Conservation (phyloP, 2,329 filamentous ascomycete genomes). For the Paramyrothecium roridum region DNA sequence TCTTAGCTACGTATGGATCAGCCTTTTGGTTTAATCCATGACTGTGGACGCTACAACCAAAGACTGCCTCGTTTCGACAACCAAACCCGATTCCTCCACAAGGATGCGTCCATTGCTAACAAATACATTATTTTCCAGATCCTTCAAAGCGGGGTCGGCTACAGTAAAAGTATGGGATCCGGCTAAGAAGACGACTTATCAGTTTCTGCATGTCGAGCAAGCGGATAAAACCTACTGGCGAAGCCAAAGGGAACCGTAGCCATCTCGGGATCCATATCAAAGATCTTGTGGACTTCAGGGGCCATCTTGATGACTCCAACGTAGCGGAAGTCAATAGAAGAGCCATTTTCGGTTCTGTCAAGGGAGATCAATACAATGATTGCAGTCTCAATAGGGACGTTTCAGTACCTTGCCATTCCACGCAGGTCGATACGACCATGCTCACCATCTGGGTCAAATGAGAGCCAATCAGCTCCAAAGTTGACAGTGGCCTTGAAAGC, state of each 20-base stretch:
- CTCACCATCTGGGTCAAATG: slow-evolving; percentile 1
- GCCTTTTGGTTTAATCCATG: neutral
- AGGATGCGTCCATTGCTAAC: neutral
- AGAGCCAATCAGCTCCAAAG: slow-evolving; percentile 2
- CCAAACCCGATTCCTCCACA: neutral
- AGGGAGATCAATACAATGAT: neutral
- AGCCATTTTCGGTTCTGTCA: neutral
- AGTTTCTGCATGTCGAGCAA: neutral
- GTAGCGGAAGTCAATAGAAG: neutral
- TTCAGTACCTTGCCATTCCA: neutral
- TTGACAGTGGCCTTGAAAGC: slow-evolving; percentile 2
- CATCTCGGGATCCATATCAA: neutral
- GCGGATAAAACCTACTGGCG: neutral
- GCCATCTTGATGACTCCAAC: neutral
- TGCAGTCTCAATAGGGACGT: neutral
- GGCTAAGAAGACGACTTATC: neutral
- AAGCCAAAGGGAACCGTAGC: neutral
- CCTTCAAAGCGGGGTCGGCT: neutral
- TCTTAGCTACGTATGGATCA: neutral
- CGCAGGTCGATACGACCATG: neutral
- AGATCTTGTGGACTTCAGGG: neutral
- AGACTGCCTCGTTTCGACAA: neutral
- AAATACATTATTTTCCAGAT: neutral
- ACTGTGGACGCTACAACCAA: neutral
- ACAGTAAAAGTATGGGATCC: neutral